Percentiles rank a stretch among this genome's conserved stretches.
Evolutionary conservation across 1,284 basidiomycete genomes (phyloP).

Genomic region (Cutaneotrichosporon sp.): DNA sequence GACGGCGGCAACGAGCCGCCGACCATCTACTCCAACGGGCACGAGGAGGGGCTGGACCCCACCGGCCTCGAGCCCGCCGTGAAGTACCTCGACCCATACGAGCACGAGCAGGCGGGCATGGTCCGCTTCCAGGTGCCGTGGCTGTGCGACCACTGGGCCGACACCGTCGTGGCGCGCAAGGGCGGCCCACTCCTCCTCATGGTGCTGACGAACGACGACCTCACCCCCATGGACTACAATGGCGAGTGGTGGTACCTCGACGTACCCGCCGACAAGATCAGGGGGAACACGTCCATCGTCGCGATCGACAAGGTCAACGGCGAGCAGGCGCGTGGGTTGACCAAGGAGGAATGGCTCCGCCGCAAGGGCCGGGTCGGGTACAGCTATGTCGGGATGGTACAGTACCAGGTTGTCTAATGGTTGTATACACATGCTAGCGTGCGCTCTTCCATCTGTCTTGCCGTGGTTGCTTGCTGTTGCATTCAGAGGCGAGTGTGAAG

Average conservation of each 20-base stretch:
- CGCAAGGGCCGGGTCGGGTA: neutral
- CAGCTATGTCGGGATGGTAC: neutral
- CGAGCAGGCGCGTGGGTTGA: neutral
- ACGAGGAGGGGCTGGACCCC: constrained; percentile 5
- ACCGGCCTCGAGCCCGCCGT: constrained; percentile 1
- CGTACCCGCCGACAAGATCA: neutral
- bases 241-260: constrained; percentile 6
- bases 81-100: constrained; percentile 3
- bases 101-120: neutral
- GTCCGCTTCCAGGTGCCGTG: constrained; percentile 12
- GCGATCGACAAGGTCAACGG: neutral
- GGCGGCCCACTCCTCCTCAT: neutral
- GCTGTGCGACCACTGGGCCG: constrained; percentile 18
- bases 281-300: neutral
- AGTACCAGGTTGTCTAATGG: constrained; percentile 3
- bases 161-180: neutral
- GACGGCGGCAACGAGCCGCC: neutral
- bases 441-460: neutral
- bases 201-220: neutral
- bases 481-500: too few species aligned
- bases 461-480: too few species aligned
- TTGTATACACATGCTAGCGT: neutral
- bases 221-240: constrained; percentile 2
- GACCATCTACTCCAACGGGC: neutral
- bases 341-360: constrained; percentile 5